Evolutionary conservation across 129 eudicot genomes (phyloP), one percentile per base, ranked within the genome.

Genomic region (Escallonia herrerae): DNA sequence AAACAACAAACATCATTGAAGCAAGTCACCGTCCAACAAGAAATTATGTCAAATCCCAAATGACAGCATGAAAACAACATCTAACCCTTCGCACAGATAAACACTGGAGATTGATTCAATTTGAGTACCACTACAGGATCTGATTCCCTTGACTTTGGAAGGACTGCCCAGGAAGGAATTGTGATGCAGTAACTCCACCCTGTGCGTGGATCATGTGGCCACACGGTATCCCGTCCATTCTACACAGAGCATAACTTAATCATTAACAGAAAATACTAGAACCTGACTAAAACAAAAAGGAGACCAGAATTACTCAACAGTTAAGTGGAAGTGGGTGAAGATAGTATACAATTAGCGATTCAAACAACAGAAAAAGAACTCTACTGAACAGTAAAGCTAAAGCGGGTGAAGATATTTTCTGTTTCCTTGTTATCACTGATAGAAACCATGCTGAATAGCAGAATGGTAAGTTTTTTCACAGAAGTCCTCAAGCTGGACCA

Each of bases 111-210:
- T 59, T 63, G 56, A 46, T 62, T 83, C 73, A 82, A 76, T 73
- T 82, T 55, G 66, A 46, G 74, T 94, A 94, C 99, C 99, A 89
- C 99, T 74, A 87, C 84, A 44, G 96, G 96, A 75, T 89, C 99
- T 48, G 99, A 89, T 73, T 90, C 91, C 80, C 77, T 86, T 60
- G 99, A 83, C 64, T 93, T 93, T 15, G 99, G 91, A 76, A 82
- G 93, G 55, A 90, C 99, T 64, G 82, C 89, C 99, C 99, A 94
- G 43, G 99, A 84, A 65, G 99, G 99, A 44, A 94, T 74, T 42
- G 86, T 86, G 64, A 94, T 81, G 79, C 99, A 94, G 82, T 83
- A 94, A 75, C 97, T 91, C 97, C 97, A 91, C 41, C 97, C 99
- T 22, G 91, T 64, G 60, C 78, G 87, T 66, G 95, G 99, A 80